Percentiles rank a stretch among this genome's conserved stretches.
These are phyloP conservation scores for Erythrophleum ivorense DNA, from an alignment of 331 rosid species.

Conservation along the genomic window DNA sequence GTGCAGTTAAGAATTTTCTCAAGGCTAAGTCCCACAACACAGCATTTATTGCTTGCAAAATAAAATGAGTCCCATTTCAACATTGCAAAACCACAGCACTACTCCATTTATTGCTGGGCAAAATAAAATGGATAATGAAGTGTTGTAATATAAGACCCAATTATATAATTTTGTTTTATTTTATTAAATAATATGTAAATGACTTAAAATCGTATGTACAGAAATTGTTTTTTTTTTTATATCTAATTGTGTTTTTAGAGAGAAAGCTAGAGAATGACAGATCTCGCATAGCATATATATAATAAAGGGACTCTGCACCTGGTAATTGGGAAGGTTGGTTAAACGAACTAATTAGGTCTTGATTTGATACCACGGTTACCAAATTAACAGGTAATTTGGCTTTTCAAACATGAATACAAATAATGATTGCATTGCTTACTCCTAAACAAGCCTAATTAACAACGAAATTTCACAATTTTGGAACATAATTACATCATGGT, in stretches of 20 bases:
- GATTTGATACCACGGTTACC: slow-evolving; percentile 14
- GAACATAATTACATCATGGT: slow-evolving; percentile 4
- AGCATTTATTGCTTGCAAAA: no score
- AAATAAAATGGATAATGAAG: no score
- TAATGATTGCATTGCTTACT: background rate
- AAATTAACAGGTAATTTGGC: background rate
- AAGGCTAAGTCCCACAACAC: no score
- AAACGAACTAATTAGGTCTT: background rate
- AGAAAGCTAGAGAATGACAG: background rate
- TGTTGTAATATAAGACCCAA: no score
- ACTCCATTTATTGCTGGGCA: no score
- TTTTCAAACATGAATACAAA: background rate
- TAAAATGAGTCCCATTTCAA: no score
- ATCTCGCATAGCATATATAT: background rate
- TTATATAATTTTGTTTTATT: no score
- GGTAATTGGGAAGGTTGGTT: background rate
- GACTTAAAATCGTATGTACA: no score
- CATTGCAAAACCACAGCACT: no score
- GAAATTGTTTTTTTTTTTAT: background rate
- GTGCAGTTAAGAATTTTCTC: no score
- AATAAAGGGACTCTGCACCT: slow-evolving; percentile 16
- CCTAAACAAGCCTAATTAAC: slow-evolving; percentile 5
- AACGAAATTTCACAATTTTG: background rate
- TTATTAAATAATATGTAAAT: no score
- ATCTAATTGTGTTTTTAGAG: background rate